phyloP scores from a whole-genome alignment of 192 early-diverging fungal genomes.

The Podila horticola region DNA sequence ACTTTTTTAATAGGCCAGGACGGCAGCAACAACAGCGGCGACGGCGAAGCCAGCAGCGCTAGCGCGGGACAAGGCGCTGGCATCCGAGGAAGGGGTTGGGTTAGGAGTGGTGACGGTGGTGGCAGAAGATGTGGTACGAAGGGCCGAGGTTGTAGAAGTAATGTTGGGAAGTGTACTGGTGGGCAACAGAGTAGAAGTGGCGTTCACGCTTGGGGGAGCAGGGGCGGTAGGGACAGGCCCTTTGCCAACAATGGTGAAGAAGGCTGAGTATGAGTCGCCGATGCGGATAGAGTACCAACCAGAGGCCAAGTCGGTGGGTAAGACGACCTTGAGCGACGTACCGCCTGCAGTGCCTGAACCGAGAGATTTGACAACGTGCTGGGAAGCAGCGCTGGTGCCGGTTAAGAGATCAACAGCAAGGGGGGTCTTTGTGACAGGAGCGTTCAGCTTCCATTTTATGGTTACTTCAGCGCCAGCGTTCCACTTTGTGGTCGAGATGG shows the following conservation, averaged over 20 bases:
- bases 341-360: conserved; percentile 10
- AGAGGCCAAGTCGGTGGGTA: conserved; percentile 18
- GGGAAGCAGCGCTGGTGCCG: conserved; percentile 25
- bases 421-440: conserved; percentile 5
- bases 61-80: conserved; percentile 1
- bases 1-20: conserved; percentile 10
- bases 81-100: neutral
- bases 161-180: neutral
- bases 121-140: neutral
- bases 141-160: neutral
- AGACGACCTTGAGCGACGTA: conserved; percentile 15
- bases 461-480: conserved; percentile 8
- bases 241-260: conserved; percentile 23
- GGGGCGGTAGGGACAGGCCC: conserved; percentile 13
- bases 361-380: conserved; percentile 12
- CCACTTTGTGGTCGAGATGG: conserved; percentile 27
- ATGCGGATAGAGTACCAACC: conserved; percentile 43
- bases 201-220: conserved; percentile 5
- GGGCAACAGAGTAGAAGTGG: neutral
- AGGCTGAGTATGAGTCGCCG: conserved; percentile 31
- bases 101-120: neutral
- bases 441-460: conserved; percentile 20
- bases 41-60: conserved; percentile 13
- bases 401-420: conserved; percentile 22
- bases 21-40: conserved; percentile 12